A percentile compares a stretch with the other conserved stretches of the same genome.
These are phyloP conservation scores for Diaporthe caulivora DNA, from an alignment of 2,329 filamentous ascomycete species.

Conservation along the genomic window DNA sequence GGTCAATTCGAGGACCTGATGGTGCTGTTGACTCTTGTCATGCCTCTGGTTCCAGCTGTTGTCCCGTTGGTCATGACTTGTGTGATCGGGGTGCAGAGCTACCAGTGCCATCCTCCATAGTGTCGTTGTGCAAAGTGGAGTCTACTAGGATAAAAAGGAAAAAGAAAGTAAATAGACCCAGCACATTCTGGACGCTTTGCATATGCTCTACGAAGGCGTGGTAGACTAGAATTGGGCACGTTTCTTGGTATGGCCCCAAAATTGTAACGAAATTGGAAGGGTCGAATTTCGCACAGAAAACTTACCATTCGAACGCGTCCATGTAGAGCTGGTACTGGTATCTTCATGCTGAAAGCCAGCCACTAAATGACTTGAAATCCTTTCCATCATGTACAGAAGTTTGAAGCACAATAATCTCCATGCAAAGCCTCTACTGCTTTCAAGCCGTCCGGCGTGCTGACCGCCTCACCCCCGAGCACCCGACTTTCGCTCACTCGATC, in stretches of 20 bases:
- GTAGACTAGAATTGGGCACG: neutral
- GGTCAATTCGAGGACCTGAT: neutral
- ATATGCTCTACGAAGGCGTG: neutral
- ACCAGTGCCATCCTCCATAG: neutral
- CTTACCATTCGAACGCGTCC: neutral
- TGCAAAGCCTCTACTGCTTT: neutral
- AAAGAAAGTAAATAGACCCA: neutral
- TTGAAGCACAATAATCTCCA: neutral
- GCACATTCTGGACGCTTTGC: neutral
- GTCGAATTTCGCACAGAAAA: neutral
- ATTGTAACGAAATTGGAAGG: neutral
- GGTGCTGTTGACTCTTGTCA: neutral
- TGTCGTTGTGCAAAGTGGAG: neutral
- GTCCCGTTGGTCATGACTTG: neutral
- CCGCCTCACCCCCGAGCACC: too few relatives aligned
- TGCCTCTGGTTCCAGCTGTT: neutral
- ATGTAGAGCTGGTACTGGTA: neutral
- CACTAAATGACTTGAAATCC: neutral
- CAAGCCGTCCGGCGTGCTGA: too few relatives aligned
- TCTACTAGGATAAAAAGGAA: neutral
- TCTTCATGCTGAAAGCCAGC: slow-evolving; percentile 7
- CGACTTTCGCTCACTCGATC: slow-evolving; percentile 29
- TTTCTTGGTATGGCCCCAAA: neutral
- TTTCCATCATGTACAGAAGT: neutral
- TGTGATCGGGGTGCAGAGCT: neutral